Percentiles rank a stretch among this genome's conserved stretches.
Conservation (phyloP, 2,329 filamentous ascomycete genomes). For the Monosporascus cannonballus region DNA sequence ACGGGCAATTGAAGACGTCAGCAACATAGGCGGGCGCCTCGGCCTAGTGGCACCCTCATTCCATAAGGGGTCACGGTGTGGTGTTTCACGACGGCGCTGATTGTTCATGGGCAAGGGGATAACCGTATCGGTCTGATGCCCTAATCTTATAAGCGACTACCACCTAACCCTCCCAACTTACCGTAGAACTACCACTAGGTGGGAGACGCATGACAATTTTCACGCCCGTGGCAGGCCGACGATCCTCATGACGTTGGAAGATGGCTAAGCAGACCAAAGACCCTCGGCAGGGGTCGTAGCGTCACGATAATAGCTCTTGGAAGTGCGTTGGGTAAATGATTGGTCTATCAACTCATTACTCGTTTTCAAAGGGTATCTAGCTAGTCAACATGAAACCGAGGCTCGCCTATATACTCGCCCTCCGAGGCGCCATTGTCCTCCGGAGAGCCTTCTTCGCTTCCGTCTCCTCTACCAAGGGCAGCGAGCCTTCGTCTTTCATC, state of each 20-base stretch:
- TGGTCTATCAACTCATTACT: too few species aligned
- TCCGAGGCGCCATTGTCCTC: constrained; percentile 71
- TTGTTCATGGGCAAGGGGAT: constrained; percentile 30
- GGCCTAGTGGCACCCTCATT: constrained; percentile 25
- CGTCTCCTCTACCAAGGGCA: constrained; percentile 65
- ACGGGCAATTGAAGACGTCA: constrained; percentile 25
- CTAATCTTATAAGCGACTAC: too few species aligned
- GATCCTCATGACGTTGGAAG: too few species aligned
- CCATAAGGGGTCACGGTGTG: constrained; percentile 34
- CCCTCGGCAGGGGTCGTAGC: too few species aligned
- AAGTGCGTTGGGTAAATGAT: too few species aligned
- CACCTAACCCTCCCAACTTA: too few species aligned
- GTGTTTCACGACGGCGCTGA: constrained; percentile 22
- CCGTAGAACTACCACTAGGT: too few species aligned
- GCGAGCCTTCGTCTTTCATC: constrained; percentile 69
- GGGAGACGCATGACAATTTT: too few species aligned
- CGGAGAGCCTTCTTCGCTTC: constrained; percentile 72
- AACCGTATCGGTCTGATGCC: constrained; percentile 31
- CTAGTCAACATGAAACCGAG: not conserved
- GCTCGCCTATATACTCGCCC: constrained; percentile 63
- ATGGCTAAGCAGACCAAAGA: too few species aligned
- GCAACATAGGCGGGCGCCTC: constrained; percentile 34
- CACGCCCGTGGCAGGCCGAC: too few species aligned
- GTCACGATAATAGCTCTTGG: too few species aligned
- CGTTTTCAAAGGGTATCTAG: not conserved